Base-by-base conservation (phyloP, 495 filamentous ascomycete genomes). In the Tuber melanosporum region DNA sequence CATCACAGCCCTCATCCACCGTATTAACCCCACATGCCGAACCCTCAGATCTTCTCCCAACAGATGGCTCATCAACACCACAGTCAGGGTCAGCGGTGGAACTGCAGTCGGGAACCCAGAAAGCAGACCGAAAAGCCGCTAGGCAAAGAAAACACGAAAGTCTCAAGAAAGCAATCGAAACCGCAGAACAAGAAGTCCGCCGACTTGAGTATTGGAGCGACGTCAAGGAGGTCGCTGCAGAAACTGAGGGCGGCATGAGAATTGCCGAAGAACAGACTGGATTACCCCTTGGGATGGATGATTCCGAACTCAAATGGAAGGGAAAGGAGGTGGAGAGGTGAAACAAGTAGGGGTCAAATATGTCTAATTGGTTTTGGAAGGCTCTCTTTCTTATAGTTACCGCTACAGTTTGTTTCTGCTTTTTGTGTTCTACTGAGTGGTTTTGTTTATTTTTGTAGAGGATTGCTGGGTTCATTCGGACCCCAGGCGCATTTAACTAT, bases 181-280 rank as follows among this genome's bases (percentile, higher is more conserved):
- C 89, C 52, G 92, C 92, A 0, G 91, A 93, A 73, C 88, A 88
- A 71, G 90, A 93, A 74, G 90, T 92, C 46, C 88, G 88, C 78
- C 86, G 84, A 76, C 84, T 93, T 39, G 91, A 93, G 79, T 94
- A 90, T 82, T 94, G 92, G 92, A 91, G 89, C 78, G 92, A 94
- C 77, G 87, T 92, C 77, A 91, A 89, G 75, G 87, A 85, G 52
- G 87, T 92, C 84, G 88, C 87, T 3, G 12, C 47, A 8, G 85
- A 86, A 62, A 84, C 86, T 39, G 90, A 90, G 9, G 85, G 87
- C 41, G 86, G 87, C 0, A 83, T 83, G 49, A 85, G 85, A 15
- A 87, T 85, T 1, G 86, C 86, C 3, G 87, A 88, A 36, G 46
- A 77, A 19, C 47, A 70, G 46, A 39, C 70, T 14, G 77, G 57